phyloP scores from a whole-genome alignment of 768 basidiomycete species.

The Termitomyces sp. region DNA sequence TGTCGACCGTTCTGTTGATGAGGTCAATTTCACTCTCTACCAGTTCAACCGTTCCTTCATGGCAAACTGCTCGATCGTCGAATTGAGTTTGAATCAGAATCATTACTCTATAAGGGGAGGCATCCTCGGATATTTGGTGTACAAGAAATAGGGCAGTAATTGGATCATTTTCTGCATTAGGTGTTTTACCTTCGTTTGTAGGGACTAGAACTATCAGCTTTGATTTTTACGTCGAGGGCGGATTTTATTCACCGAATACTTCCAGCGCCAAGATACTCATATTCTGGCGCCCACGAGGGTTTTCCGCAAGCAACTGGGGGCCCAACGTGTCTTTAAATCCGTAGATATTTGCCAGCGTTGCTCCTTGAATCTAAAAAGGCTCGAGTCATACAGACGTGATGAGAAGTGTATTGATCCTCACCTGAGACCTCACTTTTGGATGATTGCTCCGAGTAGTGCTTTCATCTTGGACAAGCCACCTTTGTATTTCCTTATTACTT shows the following conservation, averaged over 20 bases:
- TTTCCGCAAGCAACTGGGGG: conserved; percentile 10
- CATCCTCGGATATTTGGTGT: conserved; percentile 46
- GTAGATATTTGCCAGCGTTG: conserved; percentile 69
- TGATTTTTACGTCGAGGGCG: background rate
- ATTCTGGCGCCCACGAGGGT: conserved; percentile 50
- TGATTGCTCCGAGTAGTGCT: conserved; percentile 12
- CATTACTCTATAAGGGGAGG: conserved; percentile 36
- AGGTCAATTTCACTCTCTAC: conserved; percentile 74
- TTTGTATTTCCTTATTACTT: conserved; percentile 42
- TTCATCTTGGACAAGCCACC: conserved; percentile 42
- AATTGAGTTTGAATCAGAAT: conserved; percentile 43
- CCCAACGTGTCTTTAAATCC: conserved; percentile 56
- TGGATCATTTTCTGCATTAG: conserved; percentile 61
- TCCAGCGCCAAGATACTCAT: conserved; percentile 85
- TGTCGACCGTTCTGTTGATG: conserved; percentile 70
- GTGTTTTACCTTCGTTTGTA: conserved; percentile 50
- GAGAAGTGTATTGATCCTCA: conserved; percentile 14
- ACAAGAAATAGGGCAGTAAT: conserved; percentile 72
- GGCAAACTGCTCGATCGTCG: conserved; percentile 30
- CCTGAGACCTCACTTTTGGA: conserved; percentile 36
- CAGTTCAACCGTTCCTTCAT: conserved; percentile 39
- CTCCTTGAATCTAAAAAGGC: conserved; percentile 49
- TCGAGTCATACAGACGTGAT: background rate
- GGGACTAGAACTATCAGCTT: conserved; percentile 39
- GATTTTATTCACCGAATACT: conserved; percentile 62